A percentile compares a stretch with the other conserved stretches of the same genome.
These are phyloP conservation scores for Medicago ruthenica DNA, from an alignment of 306 rosid species.

Conservation along the genomic window DNA sequence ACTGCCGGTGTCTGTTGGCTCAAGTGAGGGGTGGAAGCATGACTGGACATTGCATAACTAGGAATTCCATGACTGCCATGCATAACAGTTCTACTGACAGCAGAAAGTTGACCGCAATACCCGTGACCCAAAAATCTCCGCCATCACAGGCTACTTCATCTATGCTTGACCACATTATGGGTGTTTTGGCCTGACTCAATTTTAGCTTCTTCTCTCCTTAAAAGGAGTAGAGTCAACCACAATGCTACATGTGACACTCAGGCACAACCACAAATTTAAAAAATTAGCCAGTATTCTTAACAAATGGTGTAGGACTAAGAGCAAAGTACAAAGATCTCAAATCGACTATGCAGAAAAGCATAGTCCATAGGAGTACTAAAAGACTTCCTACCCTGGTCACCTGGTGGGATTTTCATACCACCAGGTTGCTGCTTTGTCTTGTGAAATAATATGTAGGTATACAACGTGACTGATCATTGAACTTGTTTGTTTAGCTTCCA, in stretches of 20 bases:
- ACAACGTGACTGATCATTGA: conserved; percentile 6
- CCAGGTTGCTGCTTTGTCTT: not conserved
- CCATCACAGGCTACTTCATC: not conserved
- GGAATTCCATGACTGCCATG: not conserved
- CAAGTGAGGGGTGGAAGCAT: not conserved
- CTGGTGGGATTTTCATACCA: not conserved
- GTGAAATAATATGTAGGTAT: conserved; percentile 15
- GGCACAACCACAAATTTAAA: not conserved
- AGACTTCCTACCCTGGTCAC: not conserved
- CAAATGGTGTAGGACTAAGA: not conserved
- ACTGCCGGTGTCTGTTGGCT: not conserved
- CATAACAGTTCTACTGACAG: not conserved
- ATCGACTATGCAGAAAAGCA: not conserved
- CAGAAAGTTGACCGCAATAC: not conserved
- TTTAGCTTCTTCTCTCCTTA: too few species aligned
- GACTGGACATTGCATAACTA: not conserved
- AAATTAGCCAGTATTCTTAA: not conserved
- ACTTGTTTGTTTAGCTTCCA: not conserved
- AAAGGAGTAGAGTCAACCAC: not conserved
- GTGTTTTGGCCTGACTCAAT: not conserved
- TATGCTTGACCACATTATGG: not conserved
- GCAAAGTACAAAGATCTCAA: not conserved
- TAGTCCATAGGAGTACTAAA: not conserved
- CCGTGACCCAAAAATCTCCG: not conserved
- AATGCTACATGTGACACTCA: not conserved